A percentile compares a stretch with the other conserved stretches of the same genome.
Conservation (phyloP, 352 stramenopile species). For the Thraustotheca clavata region DNA sequence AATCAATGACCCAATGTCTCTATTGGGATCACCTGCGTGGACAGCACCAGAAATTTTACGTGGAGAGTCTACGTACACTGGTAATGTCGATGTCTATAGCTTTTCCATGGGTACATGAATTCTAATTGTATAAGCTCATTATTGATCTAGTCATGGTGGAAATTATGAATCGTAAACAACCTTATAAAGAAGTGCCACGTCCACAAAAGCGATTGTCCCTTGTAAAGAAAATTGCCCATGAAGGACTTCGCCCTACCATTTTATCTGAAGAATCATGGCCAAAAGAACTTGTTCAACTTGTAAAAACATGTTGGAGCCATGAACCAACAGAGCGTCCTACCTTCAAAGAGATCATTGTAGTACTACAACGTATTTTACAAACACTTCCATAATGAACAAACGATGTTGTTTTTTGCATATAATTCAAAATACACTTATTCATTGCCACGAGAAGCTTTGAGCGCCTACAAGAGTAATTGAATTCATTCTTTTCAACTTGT, state of each 20-base stretch:
- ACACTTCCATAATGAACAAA: too few species aligned
- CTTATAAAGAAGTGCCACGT: background rate
- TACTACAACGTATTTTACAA: too few species aligned
- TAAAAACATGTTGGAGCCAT: background rate
- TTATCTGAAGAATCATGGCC: background rate
- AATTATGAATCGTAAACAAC: background rate
- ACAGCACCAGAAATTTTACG: slow-evolving; percentile 76
- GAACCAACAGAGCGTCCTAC: background rate
- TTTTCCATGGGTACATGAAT: slow-evolving; percentile 47
- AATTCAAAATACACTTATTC: too few species aligned
- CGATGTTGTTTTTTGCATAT: too few species aligned
- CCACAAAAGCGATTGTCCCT: background rate
- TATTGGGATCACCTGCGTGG: slow-evolving; percentile 82
- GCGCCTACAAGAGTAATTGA: too few species aligned
- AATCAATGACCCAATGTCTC: slow-evolving; percentile 32
- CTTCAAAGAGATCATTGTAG: too few species aligned
- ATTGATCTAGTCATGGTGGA: background rate
- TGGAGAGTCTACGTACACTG: slow-evolving; percentile 70
- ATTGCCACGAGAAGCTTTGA: too few species aligned
- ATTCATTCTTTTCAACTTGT: too few species aligned
- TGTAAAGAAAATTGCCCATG: background rate
- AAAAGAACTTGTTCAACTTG: background rate
- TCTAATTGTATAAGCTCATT: background rate
- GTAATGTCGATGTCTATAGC: slow-evolving; percentile 81
- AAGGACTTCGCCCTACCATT: background rate